Conservation (phyloP, 768 basidiomycete species). For the Rhodotorula toruloides region DNA sequence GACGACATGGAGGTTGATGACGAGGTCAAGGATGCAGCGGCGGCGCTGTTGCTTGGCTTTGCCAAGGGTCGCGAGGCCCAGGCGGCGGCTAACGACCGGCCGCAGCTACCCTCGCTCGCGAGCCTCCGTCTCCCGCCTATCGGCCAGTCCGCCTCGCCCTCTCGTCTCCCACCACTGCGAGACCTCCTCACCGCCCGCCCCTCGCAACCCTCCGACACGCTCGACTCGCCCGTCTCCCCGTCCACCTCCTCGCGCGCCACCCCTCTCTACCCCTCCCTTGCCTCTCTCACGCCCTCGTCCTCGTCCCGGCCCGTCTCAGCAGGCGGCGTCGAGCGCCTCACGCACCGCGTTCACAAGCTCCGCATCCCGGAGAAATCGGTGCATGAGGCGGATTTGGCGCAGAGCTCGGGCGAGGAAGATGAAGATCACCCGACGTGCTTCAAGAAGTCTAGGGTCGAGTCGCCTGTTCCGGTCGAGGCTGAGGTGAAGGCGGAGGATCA, state of each 20-base stretch:
- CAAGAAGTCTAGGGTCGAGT: slow-evolving; percentile 4
- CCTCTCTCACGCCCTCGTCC: slow-evolving; percentile 8
- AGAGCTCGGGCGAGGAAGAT: slow-evolving; percentile 26
- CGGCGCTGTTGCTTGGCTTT: slow-evolving; percentile 24
- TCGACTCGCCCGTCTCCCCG: slow-evolving; percentile 1
- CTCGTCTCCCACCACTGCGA: slow-evolving; percentile 28
- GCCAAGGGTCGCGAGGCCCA: neutral
- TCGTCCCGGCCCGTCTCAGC: slow-evolving; percentile 30
- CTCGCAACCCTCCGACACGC: neutral
- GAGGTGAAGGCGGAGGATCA: slow-evolving; percentile 4
- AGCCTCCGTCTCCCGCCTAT: slow-evolving; percentile 18
- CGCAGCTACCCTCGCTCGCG: slow-evolving; percentile 17
- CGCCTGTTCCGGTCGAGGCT: neutral
- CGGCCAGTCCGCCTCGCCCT: neutral
- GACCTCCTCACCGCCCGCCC: slow-evolving; percentile 20
- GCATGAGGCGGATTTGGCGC: slow-evolving; percentile 13
- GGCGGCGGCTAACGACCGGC: neutral
- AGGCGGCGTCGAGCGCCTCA: slow-evolving; percentile 36
- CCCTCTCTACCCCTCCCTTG: slow-evolving; percentile 28
- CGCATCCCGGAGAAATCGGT: slow-evolving; percentile 16
- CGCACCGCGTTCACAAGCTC: slow-evolving; percentile 34
- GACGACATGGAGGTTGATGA: slow-evolving; percentile 27
- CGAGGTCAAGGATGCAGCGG: slow-evolving; percentile 29
- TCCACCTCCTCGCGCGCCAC: neutral
- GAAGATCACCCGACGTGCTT: slow-evolving; percentile 3